phyloP scores from a whole-genome alignment of 2,329 filamentous ascomycete genomes.

The Talaromyces sp. region DNA sequence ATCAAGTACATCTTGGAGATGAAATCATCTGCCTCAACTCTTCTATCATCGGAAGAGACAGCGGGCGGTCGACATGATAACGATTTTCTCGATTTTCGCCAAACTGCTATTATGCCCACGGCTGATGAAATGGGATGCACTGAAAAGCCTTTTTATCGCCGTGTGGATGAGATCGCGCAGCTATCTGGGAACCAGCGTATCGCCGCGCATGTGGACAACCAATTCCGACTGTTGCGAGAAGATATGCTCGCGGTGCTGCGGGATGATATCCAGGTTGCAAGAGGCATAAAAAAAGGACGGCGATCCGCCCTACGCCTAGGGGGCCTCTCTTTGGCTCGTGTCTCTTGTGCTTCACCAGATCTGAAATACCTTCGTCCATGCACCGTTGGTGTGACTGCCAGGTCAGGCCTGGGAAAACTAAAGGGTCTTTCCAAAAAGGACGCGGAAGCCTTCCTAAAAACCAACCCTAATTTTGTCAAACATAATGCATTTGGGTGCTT shows the following conservation, averaged over 20 bases:
- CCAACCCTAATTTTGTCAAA: constrained; percentile 49
- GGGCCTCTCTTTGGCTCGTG: constrained; percentile 21
- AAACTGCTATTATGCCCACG: constrained; percentile 61
- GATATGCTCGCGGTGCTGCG: constrained; percentile 64
- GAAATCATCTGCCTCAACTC: constrained; percentile 13
- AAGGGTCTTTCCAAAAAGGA: background rate
- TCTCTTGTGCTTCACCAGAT: constrained; percentile 50
- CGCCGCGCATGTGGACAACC: constrained; percentile 57
- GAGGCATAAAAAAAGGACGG: constrained; percentile 44
- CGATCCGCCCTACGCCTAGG: constrained; percentile 34
- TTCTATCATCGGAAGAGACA: background rate
- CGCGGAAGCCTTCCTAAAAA: constrained; percentile 22
- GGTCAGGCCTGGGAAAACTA: background rate
- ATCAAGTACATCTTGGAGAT: constrained; percentile 35
- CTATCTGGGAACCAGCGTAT: constrained; percentile 32
- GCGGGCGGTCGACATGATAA: constrained; percentile 67
- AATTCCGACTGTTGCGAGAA: constrained; percentile 65
- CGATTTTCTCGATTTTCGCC: constrained; percentile 56
- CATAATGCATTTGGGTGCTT: constrained; percentile 57
- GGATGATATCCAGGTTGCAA: constrained; percentile 52
- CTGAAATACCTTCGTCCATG: constrained; percentile 46
- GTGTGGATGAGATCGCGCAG: constrained; percentile 45
- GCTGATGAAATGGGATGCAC: constrained; percentile 55
- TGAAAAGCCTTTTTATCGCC: constrained; percentile 51
- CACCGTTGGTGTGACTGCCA: constrained; percentile 28